Evolutionary conservation across 208 protist species (phyloP).

Genomic region (Trypanosoma scelopori): DNA sequence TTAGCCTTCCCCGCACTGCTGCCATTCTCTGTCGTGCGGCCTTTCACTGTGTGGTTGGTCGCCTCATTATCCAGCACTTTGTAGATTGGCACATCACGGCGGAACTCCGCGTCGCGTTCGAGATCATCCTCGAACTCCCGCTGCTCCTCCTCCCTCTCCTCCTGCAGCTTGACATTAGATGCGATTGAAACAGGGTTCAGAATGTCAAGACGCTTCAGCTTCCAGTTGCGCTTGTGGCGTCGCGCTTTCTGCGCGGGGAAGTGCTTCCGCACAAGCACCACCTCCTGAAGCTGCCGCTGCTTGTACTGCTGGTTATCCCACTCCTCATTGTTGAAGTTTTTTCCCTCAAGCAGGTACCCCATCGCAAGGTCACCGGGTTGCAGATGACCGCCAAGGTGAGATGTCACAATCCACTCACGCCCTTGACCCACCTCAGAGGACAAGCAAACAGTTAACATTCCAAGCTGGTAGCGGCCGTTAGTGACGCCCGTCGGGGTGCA

Average conservation of each 20-base stretch:
- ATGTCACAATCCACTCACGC: constrained; percentile 91
- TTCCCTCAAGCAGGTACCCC: constrained; percentile 91
- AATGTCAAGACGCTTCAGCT: constrained; percentile 82
- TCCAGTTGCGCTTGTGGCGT: constrained; percentile 73
- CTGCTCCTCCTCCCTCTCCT: constrained; percentile 30
- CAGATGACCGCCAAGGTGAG: constrained; percentile 93
- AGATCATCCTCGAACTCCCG: constrained; percentile 87
- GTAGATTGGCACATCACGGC: constrained; percentile 83
- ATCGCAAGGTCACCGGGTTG: constrained; percentile 94
- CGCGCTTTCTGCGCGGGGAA: constrained; percentile 80
- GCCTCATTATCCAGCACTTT: constrained; percentile 60
- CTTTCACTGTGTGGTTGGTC: constrained; percentile 25
- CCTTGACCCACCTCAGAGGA: constrained; percentile 94
- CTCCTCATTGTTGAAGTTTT: constrained; percentile 93
- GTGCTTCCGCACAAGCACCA: constrained; percentile 94
- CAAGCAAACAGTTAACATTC: constrained; percentile 95
- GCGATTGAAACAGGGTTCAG: constrained; percentile 41
- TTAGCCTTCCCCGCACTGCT: constrained; percentile 8
- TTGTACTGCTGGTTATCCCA: constrained; percentile 74
- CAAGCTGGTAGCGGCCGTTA: constrained; percentile 88
- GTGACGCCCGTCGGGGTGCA: constrained; percentile 76
- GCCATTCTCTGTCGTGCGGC: background rate
- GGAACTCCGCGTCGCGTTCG: constrained; percentile 80
- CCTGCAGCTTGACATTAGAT: constrained; percentile 5
- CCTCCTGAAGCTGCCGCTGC: constrained; percentile 80